Evolutionary conservation across 371 early-diverging fungal genomes (phyloP), one percentile per base, ranked within the genome.

Genomic region (Mortierella sp.): DNA sequence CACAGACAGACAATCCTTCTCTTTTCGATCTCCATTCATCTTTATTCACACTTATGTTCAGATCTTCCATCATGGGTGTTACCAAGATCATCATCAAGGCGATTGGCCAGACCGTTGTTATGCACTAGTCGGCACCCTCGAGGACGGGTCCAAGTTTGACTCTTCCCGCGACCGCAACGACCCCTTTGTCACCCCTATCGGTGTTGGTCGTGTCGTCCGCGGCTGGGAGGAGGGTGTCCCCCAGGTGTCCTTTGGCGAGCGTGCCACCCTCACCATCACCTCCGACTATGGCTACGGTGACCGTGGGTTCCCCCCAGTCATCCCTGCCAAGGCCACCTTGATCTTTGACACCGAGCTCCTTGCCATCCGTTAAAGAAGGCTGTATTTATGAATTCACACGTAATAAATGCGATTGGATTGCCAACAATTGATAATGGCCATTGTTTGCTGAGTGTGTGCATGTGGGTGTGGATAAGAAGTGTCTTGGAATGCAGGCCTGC

Each of bases 151-250:
- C 26, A 90, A 93, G 89, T 98, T 98, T 70, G 99, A 98, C 86
- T 94, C 95, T 74, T 95, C 95, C 71, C 88, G 90, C 78, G 93
- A 96, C 81, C 96, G 97, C 82, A 88, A 89, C 64, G 44, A 88
- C 64, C 95, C 97, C 71, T 97, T 97, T 85, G 85, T 79, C 29
- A 91, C 91, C 89, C 82, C 78, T 39, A 97, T 98, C 73, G 99
- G 99, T 80, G 94, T 95, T 45, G 97, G 97, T 31, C 93, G 91
- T 80, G 96, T 98, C 76, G 97, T 98, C 89, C 87, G 89, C 69
- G 97, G 97, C 76, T 94, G 94, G 94, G 93, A 93, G 77, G 89
- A 93, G 79, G 73, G 64, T 85, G 96, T 97, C 67, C 93, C 95
- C 47, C 90, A 94, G 85, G 91, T 97, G 91, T 94, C 94, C 74